These are phyloP conservation scores for Gardenia jasminoides DNA, from an alignment of 257 asterid species.

Conservation along the genomic window DNA sequence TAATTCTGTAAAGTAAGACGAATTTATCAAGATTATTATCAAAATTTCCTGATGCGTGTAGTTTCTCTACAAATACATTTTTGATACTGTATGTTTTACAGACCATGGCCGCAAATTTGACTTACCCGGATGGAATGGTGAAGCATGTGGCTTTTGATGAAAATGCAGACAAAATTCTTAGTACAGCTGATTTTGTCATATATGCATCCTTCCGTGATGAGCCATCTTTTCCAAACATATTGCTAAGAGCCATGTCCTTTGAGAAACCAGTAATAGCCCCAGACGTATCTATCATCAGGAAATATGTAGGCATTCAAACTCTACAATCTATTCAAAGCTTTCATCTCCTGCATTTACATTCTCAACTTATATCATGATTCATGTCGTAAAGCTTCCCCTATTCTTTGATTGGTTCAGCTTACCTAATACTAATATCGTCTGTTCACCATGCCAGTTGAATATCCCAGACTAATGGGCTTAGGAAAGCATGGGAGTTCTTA, in stretches of 20 bases:
- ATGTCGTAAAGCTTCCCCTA: not conserved
- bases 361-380: not conserved
- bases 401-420: not conserved
- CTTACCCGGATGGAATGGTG: slow-evolving; percentile 70
- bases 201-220: slow-evolving; percentile 86
- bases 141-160: slow-evolving; percentile 47
- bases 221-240: slow-evolving; percentile 63
- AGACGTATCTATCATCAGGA: slow-evolving; percentile 57
- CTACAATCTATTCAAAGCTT: slow-evolving; percentile 14
- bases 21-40: not conserved
- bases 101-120: slow-evolving; percentile 66
- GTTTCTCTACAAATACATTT: slow-evolving; percentile 1
- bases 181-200: slow-evolving; percentile 66
- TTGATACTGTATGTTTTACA: slow-evolving; percentile 33
- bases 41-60: not conserved
- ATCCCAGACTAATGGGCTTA: not conserved
- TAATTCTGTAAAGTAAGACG: not conserved
- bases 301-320: slow-evolving; percentile 59
- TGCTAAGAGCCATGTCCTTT: slow-evolving; percentile 84
- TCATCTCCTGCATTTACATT: not conserved
- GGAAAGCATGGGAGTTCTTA: not conserved
- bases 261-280: slow-evolving; percentile 88
- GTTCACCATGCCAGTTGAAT: not conserved
- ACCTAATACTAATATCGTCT: not conserved
- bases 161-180: slow-evolving; percentile 42